A percentile compares a stretch with the other conserved stretches of the same genome.
These are phyloP conservation scores for Axilococcus clingmanii DNA, from an alignment of 139 green algal genomes.

Conservation along the genomic window DNA sequence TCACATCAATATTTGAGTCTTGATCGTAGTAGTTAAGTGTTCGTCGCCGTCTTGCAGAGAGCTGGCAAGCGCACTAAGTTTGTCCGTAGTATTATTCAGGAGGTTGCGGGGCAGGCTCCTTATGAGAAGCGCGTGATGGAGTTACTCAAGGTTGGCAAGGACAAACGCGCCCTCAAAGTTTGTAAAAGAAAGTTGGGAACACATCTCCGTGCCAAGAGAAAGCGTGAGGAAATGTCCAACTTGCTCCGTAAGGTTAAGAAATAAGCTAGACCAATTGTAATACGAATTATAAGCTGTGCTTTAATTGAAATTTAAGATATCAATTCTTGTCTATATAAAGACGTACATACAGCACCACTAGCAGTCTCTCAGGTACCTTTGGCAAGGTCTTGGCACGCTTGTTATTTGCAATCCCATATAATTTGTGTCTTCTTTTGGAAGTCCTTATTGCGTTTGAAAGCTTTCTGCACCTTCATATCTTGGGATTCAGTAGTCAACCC, in stretches of 20 bases:
- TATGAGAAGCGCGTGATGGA: conserved; percentile 93
- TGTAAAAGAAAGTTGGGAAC: conserved; percentile 95
- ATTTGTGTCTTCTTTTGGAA: too few species aligned
- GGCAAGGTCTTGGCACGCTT: too few species aligned
- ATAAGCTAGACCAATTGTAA: conserved; percentile 19
- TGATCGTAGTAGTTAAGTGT: too few species aligned
- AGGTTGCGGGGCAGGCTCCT: conserved; percentile 86
- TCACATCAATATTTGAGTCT: too few species aligned
- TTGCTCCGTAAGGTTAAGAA: conserved; percentile 77
- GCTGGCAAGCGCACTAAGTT: conserved; percentile 79
- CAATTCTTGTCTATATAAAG: too few species aligned
- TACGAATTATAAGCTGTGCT: conserved; percentile 5
- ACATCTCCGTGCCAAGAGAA: conserved; percentile 89
- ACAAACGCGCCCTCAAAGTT: conserved; percentile 95
- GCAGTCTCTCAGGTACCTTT: too few species aligned
- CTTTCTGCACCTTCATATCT: too few species aligned
- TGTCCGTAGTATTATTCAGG: conserved; percentile 77
- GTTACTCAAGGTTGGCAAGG: conserved; percentile 89
- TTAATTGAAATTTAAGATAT: conserved; percentile 3
- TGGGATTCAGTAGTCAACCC: too few species aligned
- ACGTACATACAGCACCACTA: too few species aligned
- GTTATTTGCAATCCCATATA: too few species aligned
- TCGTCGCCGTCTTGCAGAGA: too few species aligned
- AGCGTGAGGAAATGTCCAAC: conserved; percentile 83
- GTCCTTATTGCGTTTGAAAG: too few species aligned